Conservation (phyloP, 257 asterid species). For the Penstemon barbatus region DNA sequence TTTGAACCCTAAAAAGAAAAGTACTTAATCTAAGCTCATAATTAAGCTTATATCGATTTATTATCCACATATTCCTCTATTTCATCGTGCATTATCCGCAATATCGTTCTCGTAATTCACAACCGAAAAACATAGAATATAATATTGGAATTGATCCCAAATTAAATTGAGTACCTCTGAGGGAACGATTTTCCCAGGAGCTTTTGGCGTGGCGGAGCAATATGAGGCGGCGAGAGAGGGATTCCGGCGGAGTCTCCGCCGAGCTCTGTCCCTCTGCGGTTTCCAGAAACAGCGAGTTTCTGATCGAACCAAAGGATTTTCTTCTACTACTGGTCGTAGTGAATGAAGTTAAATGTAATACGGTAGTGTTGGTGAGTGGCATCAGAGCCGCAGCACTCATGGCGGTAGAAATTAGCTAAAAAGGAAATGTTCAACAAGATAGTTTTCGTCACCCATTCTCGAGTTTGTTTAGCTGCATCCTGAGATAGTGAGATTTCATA, state of each 20-base stretch:
- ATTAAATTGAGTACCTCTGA: constrained; percentile 47
- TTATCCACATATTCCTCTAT: not conserved
- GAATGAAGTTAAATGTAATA: constrained; percentile 24
- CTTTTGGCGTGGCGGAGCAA: constrained; percentile 84
- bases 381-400: constrained; percentile 45
- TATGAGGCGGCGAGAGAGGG: constrained; percentile 66
- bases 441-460: constrained; percentile 19
- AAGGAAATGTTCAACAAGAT: constrained; percentile 12
- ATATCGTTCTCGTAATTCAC: not conserved
- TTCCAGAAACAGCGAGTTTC: constrained; percentile 45
- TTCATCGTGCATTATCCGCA: not conserved
- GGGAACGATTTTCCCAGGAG: constrained; percentile 61
- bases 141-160: not conserved
- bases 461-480: constrained; percentile 8
- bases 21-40: not conserved
- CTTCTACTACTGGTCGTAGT: constrained; percentile 25
- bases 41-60: not conserved
- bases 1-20: not conserved
- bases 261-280: constrained; percentile 42
- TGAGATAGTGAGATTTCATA: not conserved
- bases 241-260: constrained; percentile 37
- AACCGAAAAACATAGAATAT: not conserved
- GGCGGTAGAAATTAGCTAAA: constrained; percentile 25
- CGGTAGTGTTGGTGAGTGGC: constrained; percentile 36
- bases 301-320: constrained; percentile 25